Evolutionary conservation across 2,329 filamentous ascomycete genomes (phyloP).

Genomic region (Fusarium musae): DNA sequence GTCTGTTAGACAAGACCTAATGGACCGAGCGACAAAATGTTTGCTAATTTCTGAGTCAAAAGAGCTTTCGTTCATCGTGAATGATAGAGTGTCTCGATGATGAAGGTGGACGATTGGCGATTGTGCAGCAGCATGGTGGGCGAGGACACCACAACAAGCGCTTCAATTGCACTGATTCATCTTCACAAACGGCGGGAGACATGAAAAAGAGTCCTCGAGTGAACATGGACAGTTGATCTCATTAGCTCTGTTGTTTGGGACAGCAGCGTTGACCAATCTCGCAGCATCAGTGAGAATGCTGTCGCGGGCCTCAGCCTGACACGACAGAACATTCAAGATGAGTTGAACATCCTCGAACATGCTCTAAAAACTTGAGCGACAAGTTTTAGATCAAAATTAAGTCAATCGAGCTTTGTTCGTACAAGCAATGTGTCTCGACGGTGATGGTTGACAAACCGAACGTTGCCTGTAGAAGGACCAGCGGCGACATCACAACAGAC

Average conservation of each 20-base stretch:
- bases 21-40: rapidly evolving
- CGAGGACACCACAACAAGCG: neutral
- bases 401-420: too few relatives aligned
- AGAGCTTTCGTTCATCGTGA: neutral
- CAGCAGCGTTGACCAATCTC: neutral
- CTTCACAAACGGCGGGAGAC: too few relatives aligned
- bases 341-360: rapidly evolving
- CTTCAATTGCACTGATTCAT: neutral
- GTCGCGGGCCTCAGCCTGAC: neutral
- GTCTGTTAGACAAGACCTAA: neutral
- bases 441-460: neutral
- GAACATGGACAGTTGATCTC: neutral
- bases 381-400: too few relatives aligned
- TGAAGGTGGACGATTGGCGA: neutral
- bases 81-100: neutral
- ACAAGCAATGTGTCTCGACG: neutral
- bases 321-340: too few relatives aligned
- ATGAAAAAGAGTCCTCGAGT: too few relatives aligned
- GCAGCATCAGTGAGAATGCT: neutral
- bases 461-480: neutral
- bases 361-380: rapidly evolving
- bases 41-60: rapidly evolving
- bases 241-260: too few relatives aligned
- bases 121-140: neutral
- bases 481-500: too few relatives aligned